phyloP scores from a whole-genome alignment of 2,329 filamentous ascomycete genomes.

The Pseudogymnoascus sp. region DNA sequence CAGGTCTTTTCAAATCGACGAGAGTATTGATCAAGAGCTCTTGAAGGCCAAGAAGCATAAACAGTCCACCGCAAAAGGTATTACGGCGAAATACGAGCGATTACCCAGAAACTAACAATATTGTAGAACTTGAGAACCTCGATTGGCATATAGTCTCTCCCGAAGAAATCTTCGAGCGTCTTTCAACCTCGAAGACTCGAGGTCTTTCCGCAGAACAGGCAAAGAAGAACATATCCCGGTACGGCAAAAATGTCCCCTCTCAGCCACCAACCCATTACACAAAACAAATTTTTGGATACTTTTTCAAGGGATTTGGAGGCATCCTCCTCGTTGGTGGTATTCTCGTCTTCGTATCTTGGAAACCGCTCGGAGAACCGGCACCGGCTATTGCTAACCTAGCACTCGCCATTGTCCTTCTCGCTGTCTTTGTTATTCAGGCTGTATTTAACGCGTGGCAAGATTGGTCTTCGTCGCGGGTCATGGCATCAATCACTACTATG shows the following conservation, averaged over 20 bases:
- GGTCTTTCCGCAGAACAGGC: constrained; percentile 55
- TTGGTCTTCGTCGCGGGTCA: constrained; percentile 68
- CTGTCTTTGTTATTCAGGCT: constrained; percentile 62
- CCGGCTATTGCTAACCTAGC: constrained; percentile 63
- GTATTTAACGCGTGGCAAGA: constrained; percentile 65
- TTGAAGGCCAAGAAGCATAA: constrained; percentile 35
- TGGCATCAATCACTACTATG: constrained; percentile 74
- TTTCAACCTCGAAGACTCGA: constrained; percentile 45
- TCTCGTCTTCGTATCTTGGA: constrained; percentile 70
- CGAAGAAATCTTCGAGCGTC: constrained; percentile 50
- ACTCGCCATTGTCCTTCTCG: constrained; percentile 62
- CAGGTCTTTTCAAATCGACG: constrained; percentile 45
- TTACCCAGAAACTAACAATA: constrained; percentile 14
- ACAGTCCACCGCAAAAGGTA: constrained; percentile 38
- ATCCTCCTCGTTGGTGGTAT: constrained; percentile 61
- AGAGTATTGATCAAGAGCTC: constrained; percentile 40
- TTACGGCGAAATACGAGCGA: neutral
- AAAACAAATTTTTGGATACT: constrained; percentile 55
- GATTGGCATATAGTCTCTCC: constrained; percentile 59
- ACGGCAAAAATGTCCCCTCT: constrained; percentile 61
- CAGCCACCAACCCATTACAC: constrained; percentile 54
- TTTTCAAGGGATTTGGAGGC: constrained; percentile 69
- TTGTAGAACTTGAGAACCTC: constrained; percentile 49
- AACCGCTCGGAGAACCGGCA: constrained; percentile 59
- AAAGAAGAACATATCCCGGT: constrained; percentile 44